phyloP scores from a whole-genome alignment of 495 filamentous ascomycete species.

The Penicillium robsamsonii region DNA sequence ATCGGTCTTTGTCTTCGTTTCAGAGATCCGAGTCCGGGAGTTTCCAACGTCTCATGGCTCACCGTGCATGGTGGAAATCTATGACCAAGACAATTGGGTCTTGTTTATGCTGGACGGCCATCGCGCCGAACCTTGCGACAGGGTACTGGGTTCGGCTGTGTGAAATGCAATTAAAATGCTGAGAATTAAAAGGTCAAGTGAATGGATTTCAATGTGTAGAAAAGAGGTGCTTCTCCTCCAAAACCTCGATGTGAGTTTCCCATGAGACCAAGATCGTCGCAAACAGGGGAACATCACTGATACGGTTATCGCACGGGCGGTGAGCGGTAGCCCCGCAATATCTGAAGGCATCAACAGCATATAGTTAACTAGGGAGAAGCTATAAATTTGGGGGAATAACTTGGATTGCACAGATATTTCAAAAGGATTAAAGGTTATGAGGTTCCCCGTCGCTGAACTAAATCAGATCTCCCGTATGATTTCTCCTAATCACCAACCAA shows the following conservation, averaged over 20 bases:
- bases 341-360: not conserved
- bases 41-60: conserved; percentile 19
- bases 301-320: conserved; percentile 31
- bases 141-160: not conserved
- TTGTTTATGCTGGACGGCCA: conserved; percentile 37
- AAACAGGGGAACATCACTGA: conserved; percentile 24
- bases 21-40: not conserved
- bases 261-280: conserved; percentile 18
- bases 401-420: conserved; percentile 2
- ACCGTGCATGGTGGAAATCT: conserved; percentile 94
- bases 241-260: conserved; percentile 13
- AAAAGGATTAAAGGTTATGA: conserved; percentile 5
- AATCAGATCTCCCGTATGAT: conserved; percentile 17
- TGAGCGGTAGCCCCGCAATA: conserved; percentile 21
- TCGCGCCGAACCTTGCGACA: conserved; percentile 25
- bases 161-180: not conserved
- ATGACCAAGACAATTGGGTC: conserved; percentile 79
- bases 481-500: conserved; percentile 26
- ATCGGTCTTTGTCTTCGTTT: not conserved
- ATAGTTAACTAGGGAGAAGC: not conserved
- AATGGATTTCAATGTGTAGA: conserved; percentile 10
- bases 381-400: not conserved
- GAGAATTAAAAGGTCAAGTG: not conserved
- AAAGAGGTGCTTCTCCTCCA: conserved; percentile 15
- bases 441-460: conserved; percentile 11